Evolutionary conservation across 495 filamentous ascomycete genomes (phyloP).

Genomic region (Parmelia sp.): DNA sequence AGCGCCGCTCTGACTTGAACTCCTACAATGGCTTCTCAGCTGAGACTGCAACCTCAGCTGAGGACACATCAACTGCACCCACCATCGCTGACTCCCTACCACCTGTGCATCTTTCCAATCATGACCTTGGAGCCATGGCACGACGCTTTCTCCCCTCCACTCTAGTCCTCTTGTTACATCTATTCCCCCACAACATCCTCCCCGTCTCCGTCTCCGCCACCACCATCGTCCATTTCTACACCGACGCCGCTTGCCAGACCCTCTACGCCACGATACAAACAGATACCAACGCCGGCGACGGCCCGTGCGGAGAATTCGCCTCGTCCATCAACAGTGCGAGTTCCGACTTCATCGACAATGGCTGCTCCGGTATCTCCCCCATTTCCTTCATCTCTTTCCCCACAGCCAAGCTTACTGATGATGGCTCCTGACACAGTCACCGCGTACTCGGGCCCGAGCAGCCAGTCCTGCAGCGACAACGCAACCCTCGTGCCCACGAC

Average conservation of each 20-base stretch:
- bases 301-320: not conserved
- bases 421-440: not conserved
- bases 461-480: not conserved
- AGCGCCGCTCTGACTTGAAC: not conserved
- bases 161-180: not conserved
- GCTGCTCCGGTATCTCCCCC: not conserved
- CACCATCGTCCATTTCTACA: not conserved
- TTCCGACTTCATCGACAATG: not conserved
- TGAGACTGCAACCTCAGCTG: not conserved
- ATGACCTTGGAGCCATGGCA: not conserved
- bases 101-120: not conserved
- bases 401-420: not conserved
- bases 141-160: not conserved
- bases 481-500: not conserved
- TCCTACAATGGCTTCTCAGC: not conserved
- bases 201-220: not conserved
- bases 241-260: not conserved
- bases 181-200: not conserved
- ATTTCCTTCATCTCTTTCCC: not conserved
- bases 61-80: not conserved
- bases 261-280: constrained; percentile 2
- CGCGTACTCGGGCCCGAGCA: not conserved
- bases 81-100: not conserved
- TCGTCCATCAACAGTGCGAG: not conserved
- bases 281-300: not conserved